These are phyloP conservation scores for Botrytis medusae DNA, from an alignment of 2,329 filamentous ascomycete genomes.

Conservation along the genomic window DNA sequence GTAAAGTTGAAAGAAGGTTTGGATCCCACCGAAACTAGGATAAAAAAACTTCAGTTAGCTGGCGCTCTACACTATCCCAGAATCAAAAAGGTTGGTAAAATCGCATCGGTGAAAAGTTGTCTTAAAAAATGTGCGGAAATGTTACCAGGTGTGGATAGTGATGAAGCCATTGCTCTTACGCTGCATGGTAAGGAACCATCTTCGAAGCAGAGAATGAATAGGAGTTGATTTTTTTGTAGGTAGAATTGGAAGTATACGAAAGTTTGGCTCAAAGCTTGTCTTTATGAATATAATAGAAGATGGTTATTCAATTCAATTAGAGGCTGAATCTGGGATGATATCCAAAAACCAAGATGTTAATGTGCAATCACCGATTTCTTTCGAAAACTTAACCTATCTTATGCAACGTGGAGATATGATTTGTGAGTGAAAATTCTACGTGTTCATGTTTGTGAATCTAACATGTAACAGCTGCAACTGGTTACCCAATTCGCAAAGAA, in stretches of 20 bases:
- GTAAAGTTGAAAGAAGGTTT: not conserved
- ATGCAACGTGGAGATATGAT: slow-evolving; percentile 81
- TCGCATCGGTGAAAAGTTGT: slow-evolving; percentile 5
- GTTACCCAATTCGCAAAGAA: slow-evolving; percentile 66
- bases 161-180: slow-evolving; percentile 10
- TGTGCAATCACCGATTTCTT: slow-evolving; percentile 40
- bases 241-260: slow-evolving; percentile 70
- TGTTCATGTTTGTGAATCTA: slow-evolving; percentile 5
- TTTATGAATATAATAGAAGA: slow-evolving; percentile 82
- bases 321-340: slow-evolving; percentile 55
- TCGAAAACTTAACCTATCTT: slow-evolving; percentile 62
- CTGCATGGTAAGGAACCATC: slow-evolving; percentile 29
- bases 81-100: slow-evolving; percentile 15
- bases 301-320: slow-evolving; percentile 70
- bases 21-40: not conserved
- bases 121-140: not conserved
- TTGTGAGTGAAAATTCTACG: slow-evolving; percentile 53
- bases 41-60: slow-evolving; percentile 3
- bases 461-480: slow-evolving; percentile 56
- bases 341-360: slow-evolving; percentile 46
- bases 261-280: slow-evolving; percentile 67
- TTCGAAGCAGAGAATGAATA: not conserved
- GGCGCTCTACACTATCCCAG: slow-evolving; percentile 12
- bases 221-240: slow-evolving; percentile 44
- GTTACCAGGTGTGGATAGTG: not conserved